Evolutionary conservation across 1,284 basidiomycete genomes (phyloP), one percentile per base, ranked within the genome.

Genomic region (Fomitopsis pinicola): DNA sequence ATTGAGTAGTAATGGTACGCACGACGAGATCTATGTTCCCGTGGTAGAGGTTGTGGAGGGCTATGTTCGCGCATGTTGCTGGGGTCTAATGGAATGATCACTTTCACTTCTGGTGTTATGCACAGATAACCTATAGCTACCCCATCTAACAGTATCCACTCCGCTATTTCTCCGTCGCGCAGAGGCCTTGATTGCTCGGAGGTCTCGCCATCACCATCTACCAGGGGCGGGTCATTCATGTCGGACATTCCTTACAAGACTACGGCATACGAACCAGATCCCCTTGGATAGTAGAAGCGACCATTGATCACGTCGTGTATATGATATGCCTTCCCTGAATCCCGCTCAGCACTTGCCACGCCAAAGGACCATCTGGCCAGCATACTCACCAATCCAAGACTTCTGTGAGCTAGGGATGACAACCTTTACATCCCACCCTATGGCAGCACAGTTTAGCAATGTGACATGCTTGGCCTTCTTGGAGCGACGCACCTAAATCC

Each of bases 31-130:
- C 95, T 42, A 97, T 91, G 70, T 92, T 78, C 38, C 82, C 87
- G 0, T 87, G 87, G 73, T 89, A 97, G 17, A 97, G 70, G 70
- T 97, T 97, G 72, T 97, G 91, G 48, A 97, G 76, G 1, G 83
- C 93, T 60, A 97, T 87, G 69, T 96, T 97, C 1, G 92, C 82
- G 72, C 95, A 97, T 2, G 94, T 92, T 3, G 95, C 94, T 2
- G 94, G 93, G 12, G 94, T 95, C 92, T 94, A 67, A 10, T 10
- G 35, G 42, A 42, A 12, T 40, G 61, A 36, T 55, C n/a, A 55
- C 30, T 14, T 33, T 33, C 30, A 33, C 19, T 28, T 30, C 15
- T 15, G 38, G 4, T 28, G 22, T 50, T 19, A 3, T n/a, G 30
- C 15, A 14, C 12, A 5, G 15, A 8, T 19, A 30, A 14, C 12